These are phyloP conservation scores for Phytophthora rubi DNA, from an alignment of 352 stramenopile genomes.

Conservation along the genomic window DNA sequence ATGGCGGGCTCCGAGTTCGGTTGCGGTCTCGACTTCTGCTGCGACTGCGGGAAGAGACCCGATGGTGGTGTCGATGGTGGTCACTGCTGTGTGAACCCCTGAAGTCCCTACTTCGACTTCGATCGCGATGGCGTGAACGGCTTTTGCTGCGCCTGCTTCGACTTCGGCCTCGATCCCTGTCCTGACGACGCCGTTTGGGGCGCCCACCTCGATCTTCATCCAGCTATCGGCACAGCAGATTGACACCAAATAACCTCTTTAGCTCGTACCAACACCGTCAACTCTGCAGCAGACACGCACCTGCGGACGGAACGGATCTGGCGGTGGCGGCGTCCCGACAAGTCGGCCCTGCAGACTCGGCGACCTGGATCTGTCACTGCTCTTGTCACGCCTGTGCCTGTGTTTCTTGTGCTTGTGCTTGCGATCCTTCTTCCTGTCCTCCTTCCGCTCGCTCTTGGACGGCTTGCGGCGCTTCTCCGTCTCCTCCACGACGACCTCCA, in stretches of 20 bases:
- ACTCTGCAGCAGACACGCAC: slow-evolving; percentile 24
- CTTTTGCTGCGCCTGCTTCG: slow-evolving; percentile 26
- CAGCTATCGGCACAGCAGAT: slow-evolving; percentile 34
- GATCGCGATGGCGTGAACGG: slow-evolving; percentile 7
- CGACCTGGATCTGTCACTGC: slow-evolving; percentile 23
- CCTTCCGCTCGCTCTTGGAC: slow-evolving; percentile 13
- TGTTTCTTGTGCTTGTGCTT: slow-evolving; percentile 37
- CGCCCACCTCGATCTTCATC: slow-evolving; percentile 43
- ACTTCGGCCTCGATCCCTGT: slow-evolving; percentile 12
- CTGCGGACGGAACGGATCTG: slow-evolving; percentile 69
- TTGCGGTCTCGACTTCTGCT: slow-evolving; percentile 33
- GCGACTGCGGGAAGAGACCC: slow-evolving; percentile 21
- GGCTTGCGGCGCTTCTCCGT: slow-evolving; percentile 13
- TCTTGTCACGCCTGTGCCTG: slow-evolving; percentile 31
- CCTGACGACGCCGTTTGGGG: not conserved
- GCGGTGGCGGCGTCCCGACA: slow-evolving; percentile 54
- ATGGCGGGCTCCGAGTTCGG: slow-evolving; percentile 34
- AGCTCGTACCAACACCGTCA: not conserved
- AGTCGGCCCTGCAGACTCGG: slow-evolving; percentile 33
- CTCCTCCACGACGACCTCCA: slow-evolving; percentile 38
- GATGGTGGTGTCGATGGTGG: slow-evolving; percentile 10
- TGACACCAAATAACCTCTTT: slow-evolving; percentile 7
- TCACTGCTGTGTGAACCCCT: slow-evolving; percentile 1
- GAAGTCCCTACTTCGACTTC: slow-evolving; percentile 20
- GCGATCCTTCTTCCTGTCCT: slow-evolving; percentile 18